Base-by-base conservation (phyloP, 2,329 filamentous ascomycete species). In the Lachnellula subtilissima region DNA sequence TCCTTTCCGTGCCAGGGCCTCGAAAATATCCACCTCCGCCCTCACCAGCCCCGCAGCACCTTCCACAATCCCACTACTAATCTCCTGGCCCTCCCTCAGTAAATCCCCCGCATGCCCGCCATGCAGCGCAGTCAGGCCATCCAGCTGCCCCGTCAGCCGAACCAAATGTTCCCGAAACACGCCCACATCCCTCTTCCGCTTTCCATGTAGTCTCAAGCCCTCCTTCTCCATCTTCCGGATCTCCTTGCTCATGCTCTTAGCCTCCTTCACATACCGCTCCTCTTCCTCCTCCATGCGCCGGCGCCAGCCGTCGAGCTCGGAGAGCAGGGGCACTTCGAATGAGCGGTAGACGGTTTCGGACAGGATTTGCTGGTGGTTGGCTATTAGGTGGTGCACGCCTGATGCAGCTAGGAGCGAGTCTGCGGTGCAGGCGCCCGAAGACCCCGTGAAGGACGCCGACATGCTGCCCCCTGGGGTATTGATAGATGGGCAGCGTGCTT, bases 341-440 rank as follows among this genome's bases (percentile, higher is more conserved):
- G 77, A 78, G 53, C 84, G 77, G 70, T 88, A 87, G 8, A 88
- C 82, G 0, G 83, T 87, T 71, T 88, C 85, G 61, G 78, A 82
- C 3, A 88, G 77, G 64, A 88, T 87, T 67, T 87, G 83, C 69
- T 86, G 82, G 73, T 88, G 85, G 71, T 87, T 88, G 47, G 84
- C 84, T 56, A 87, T 76, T 19, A 88, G 76, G 65, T 87, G 83
- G 67, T 88, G 85, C 42, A 87, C 77, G 37, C 85, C 85, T 36
- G 82, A 81, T 12, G 83, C 81, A 32, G 82, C 78, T 57, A 88
- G 74, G 46, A 88, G 74, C 52, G 78, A 76, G 70, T 87, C 83
- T 15, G 84, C 84, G 0, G 84, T 87, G 72, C 83, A 86, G 37
- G 76, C 72, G 46, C 76, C 76, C 42, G 39, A 47, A 14, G 70